Evolutionary conservation across 495 filamentous ascomycete genomes (phyloP).

Genomic region (Xylaria scruposa): DNA sequence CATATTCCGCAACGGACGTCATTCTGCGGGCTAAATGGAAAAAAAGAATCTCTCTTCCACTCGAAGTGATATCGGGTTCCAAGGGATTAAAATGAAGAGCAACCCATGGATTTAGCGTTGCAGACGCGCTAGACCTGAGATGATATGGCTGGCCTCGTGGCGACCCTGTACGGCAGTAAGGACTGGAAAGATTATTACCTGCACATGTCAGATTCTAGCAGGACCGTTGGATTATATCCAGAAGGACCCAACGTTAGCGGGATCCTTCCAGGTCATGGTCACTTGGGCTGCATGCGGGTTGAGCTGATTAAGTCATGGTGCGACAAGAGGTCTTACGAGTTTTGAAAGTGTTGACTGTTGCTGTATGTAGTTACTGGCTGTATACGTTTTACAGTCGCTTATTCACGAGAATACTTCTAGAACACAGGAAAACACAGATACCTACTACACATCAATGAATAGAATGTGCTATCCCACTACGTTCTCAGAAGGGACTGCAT

Average conservation of each 20-base stretch:
- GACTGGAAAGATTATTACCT: conserved; percentile 13
- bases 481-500: not conserved
- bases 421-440: not conserved
- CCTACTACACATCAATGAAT: not conserved
- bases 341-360: conserved; percentile 1
- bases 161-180: conserved; percentile 15
- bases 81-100: not conserved
- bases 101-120: conserved; percentile 17
- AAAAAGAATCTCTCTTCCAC: not conserved
- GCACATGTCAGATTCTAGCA: conserved; percentile 8
- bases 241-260: conserved; percentile 14
- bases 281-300: not conserved
- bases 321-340: conserved; percentile 19
- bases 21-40: conserved; percentile 4
- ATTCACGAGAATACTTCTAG: not conserved
- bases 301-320: conserved; percentile 15
- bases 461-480: not conserved
- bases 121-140: conserved; percentile 2
- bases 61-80: not conserved
- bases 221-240: conserved; percentile 14
- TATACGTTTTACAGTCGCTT: not conserved
- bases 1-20: conserved; percentile 14
- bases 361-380: not conserved
- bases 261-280: conserved; percentile 19
- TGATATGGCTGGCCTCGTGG: conserved; percentile 24